Base-by-base conservation (phyloP, 2,329 filamentous ascomycete genomes). In the Nemania sp. region DNA sequence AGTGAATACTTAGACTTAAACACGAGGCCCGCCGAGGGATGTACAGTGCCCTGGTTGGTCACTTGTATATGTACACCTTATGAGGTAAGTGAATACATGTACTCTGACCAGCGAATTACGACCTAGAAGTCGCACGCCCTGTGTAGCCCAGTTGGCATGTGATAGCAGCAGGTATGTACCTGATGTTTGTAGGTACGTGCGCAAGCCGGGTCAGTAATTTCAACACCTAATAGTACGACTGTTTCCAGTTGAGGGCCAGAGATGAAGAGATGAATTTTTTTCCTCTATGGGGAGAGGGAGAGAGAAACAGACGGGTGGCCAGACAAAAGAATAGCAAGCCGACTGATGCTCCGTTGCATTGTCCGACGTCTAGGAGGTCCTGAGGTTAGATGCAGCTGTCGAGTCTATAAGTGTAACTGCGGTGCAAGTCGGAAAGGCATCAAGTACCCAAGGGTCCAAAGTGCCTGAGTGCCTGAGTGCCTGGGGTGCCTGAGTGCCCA, bases 91-190 rank as follows among this genome's bases (percentile, higher is more conserved):
- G 7, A 4, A 29, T 29, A 29, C 7, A 29, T 29, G 7, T 29
- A 29, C 25, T 29, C 25, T 29, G 25, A 29, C 25, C 11, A 52
- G 46, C 15, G 43, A 11, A 47, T 48, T n/a, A 39, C 34, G 53
- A 58, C 54, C 59, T 58, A 54, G 21, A 58, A 61, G 59, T 45
- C 59, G 59, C 10, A 49, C 35, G 35, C 35, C 35, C 35, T 50
- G 42, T 9, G n/a, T n/a, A n/a, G n/a, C n/a, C n/a, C 17, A 20
- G 21, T 9, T 18, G 13, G 46, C 32, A 40, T 54, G 17, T 40
- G 25, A 48, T 40, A 32, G 18, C 10, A 43, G 35, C 37, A 15
- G 15, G 15, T 11, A 43, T n/a, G 9, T 15, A n/a, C 17, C 15
- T 17, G 20, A 3, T 7, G 32, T n/a, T n/a, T 46, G 49, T 35